A percentile compares a stretch with the other conserved stretches of the same genome.
Conservation (phyloP, 306 rosid species). For the Aeschynomene evenia region DNA sequence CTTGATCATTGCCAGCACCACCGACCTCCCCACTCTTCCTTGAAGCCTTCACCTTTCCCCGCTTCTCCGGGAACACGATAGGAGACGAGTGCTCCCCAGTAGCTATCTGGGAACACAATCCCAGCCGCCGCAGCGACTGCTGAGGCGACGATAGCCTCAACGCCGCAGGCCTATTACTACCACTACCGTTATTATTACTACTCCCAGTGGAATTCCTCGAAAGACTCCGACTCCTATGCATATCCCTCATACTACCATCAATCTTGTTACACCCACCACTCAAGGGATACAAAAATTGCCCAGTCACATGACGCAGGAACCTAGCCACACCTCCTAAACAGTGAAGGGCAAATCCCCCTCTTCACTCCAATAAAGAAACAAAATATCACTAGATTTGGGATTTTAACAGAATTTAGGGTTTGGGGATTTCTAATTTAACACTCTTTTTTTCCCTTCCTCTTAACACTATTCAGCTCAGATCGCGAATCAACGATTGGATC, state of each 20-base stretch:
- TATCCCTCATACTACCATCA: slow-evolving; percentile 43
- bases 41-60: slow-evolving; percentile 62
- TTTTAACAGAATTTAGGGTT: slow-evolving; percentile 29
- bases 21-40: slow-evolving; percentile 44
- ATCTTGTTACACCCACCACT: slow-evolving; percentile 20
- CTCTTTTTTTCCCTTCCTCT: background rate
- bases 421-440: background rate
- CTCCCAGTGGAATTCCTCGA: slow-evolving; percentile 63
- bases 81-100: slow-evolving; percentile 93
- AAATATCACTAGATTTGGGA: background rate
- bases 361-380: background rate
- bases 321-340: slow-evolving; percentile 41
- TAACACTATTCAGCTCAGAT: slow-evolving; percentile 32
- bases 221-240: slow-evolving; percentile 70
- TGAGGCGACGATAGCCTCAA: slow-evolving; percentile 68
- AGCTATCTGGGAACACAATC: slow-evolving; percentile 86
- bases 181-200: slow-evolving; percentile 29
- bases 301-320: slow-evolving; percentile 39
- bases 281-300: background rate
- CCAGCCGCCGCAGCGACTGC: slow-evolving; percentile 77
- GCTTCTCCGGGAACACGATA: slow-evolving; percentile 92
- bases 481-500: slow-evolving; percentile 35
- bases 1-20: slow-evolving; percentile 43
- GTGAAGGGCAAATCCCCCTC: slow-evolving; percentile 15
- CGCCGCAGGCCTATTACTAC: slow-evolving; percentile 38